Conservation (phyloP, 2,329 filamentous ascomycete genomes). For the Colletotrichum scovillei region DNA sequence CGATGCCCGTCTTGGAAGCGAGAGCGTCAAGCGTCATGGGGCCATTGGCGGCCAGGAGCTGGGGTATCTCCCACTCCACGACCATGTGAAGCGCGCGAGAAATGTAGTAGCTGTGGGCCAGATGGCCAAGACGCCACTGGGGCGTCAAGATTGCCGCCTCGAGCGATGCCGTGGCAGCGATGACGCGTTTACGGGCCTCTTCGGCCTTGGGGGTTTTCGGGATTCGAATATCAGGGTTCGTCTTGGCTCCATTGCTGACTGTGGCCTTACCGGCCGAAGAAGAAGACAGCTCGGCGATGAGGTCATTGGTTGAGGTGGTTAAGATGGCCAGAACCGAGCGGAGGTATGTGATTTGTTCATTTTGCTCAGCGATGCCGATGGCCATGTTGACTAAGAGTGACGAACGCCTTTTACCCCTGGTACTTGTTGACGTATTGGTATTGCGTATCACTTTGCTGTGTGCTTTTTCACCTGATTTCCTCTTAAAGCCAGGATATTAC, state of each 20-base stretch:
- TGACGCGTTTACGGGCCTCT: slow-evolving; percentile 20
- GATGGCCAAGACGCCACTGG: slow-evolving; percentile 25
- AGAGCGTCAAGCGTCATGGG: slow-evolving; percentile 15
- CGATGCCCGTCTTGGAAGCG: slow-evolving; percentile 21
- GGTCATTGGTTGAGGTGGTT: slow-evolving; percentile 14
- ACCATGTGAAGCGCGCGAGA: slow-evolving; percentile 30
- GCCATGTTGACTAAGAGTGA: slow-evolving; percentile 4
- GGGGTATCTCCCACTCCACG: slow-evolving; percentile 26
- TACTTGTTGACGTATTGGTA: background rate
- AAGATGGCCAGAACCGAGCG: slow-evolving; percentile 11
- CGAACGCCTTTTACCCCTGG: background rate
- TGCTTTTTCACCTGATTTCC: background rate
- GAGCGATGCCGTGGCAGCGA: slow-evolving; percentile 15
- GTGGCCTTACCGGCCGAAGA: background rate
- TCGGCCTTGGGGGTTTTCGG: slow-evolving; percentile 15
- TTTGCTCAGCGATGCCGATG: slow-evolving; percentile 19
- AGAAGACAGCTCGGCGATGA: slow-evolving; percentile 20
- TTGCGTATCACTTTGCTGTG: background rate
- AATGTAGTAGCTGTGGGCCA: slow-evolving; percentile 20
- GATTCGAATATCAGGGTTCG: background rate
- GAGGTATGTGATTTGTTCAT: slow-evolving; percentile 16
- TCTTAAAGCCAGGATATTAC: background rate
- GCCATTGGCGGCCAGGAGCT: slow-evolving; percentile 12
- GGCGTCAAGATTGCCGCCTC: slow-evolving; percentile 23
- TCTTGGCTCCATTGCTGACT: background rate